Evolutionary conservation across 805 yeast species (phyloP), one percentile per base, ranked within the genome.

Genomic region (Spathaspora arborariae): DNA sequence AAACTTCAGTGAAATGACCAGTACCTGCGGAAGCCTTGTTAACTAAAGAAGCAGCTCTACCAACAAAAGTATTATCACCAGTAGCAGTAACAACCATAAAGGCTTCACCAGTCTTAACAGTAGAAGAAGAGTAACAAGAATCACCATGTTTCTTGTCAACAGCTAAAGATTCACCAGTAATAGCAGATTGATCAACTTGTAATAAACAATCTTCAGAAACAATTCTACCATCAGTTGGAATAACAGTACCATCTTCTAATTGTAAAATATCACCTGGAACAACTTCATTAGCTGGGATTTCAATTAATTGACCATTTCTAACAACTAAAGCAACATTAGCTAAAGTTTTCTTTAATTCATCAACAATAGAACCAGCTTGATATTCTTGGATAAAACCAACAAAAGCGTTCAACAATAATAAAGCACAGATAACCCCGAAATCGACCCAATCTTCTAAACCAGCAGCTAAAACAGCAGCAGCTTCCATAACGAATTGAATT

Each of bases 391-490:
- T 79, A 84, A 90, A 90, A 81, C 97, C 97, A 70, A 90, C 97
- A 62, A 76, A 74, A 55, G 97, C 97, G 75, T 90, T 90, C 68
- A 90, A 81, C 70, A 84, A 59, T 61, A 90, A 78, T 60, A 90
- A 75, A 74, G 85, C 97, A 72, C 88, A 82, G 68, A 90, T 90
- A 69, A 90, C 97, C 82, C 97, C 97, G 79, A 90, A 90, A 81
- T 90, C 97, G 65, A 90, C 96, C 97, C 97, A 90, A 78, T 91
- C 97, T 76, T 88, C 88, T 62, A 88, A 79, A 84, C 96, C 96
- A 56, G 96, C 96, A 65, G 96, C 96, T 70, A 88, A 77, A 56
- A 88, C 80, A 60, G 96, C 96, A 64, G 96, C 96, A 64, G 92
- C 95, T 77, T 88, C 96, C 96, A 88, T 88, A 66, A 88, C 96